These are phyloP conservation scores for Fraxinus pennsylvanica DNA, from an alignment of 257 asterid genomes.

Conservation along the genomic window DNA sequence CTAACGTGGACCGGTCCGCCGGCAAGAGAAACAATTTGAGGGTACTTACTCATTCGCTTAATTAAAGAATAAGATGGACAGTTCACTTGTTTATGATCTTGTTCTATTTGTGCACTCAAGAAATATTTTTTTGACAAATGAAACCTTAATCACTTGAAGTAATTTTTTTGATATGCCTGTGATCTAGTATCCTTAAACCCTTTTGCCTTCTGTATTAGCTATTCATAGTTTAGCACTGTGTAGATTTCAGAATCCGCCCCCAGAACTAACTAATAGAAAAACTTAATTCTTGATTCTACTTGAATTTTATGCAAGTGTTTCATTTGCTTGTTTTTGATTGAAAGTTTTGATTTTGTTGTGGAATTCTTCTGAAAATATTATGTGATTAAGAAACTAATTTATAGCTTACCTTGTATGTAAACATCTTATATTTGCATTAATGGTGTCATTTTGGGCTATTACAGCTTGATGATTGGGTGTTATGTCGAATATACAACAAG, in stretches of 20 bases:
- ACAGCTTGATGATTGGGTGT: conserved; percentile 69
- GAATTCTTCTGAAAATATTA: background rate
- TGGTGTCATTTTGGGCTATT: conserved; percentile 11
- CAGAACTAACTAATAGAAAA: background rate
- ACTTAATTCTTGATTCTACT: background rate
- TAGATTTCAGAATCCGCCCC: no score
- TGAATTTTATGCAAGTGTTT: background rate
- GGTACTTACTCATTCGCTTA: conserved; percentile 32
- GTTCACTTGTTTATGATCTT: background rate
- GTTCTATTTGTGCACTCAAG: background rate
- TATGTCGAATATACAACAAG: conserved; percentile 68
- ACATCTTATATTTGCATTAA: conserved; percentile 10
- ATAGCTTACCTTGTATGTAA: background rate
- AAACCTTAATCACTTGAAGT: background rate
- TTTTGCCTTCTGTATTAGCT: background rate
- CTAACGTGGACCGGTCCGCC: conserved; percentile 57
- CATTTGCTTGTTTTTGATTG: no score
- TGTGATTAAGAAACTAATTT: background rate
- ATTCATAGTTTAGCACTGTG: no score
- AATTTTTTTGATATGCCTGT: background rate
- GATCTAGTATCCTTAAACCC: background rate
- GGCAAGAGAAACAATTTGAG: conserved; percentile 44
- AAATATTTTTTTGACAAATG: background rate
- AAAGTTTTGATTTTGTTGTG: background rate
- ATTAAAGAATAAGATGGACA: background rate